phyloP scores from a whole-genome alignment of 2,329 filamentous ascomycete genomes.

The Fusarium xyrophilum region DNA sequence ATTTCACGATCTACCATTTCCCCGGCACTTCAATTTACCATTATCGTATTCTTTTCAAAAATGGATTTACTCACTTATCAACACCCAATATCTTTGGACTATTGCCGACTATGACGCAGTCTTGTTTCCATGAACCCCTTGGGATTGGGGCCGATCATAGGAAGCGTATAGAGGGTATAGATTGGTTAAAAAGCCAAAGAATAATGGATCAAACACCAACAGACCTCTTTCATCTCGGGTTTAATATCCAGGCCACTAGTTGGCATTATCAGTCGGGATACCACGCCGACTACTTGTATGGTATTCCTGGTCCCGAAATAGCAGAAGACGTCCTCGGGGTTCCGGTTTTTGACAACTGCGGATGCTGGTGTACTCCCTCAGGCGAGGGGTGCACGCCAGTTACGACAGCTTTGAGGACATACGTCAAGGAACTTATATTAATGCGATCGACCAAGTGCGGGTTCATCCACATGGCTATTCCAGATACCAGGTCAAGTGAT shows the following conservation, averaged over 20 bases:
- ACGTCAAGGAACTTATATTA: accelerated
- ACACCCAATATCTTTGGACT: accelerated
- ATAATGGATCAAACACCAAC: neutral
- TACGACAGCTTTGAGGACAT: neutral
- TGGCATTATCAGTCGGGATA: too few relatives aligned
- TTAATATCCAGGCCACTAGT: accelerated
- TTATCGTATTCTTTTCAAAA: neutral
- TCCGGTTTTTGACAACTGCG: accelerated
- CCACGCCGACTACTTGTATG: too few relatives aligned
- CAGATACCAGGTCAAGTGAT: accelerated
- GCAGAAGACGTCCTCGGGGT: accelerated
- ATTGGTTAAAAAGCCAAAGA: accelerated
- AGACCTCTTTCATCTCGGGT: neutral
- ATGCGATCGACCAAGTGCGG: too few relatives aligned
- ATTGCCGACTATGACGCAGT: accelerated
- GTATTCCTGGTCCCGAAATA: too few relatives aligned
- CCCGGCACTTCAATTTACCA: accelerated
- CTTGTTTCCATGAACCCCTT: accelerated
- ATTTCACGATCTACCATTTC: neutral
- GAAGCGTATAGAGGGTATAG: accelerated
- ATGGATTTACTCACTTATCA: accelerated
- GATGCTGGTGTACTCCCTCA: neutral
- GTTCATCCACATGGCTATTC: accelerated
- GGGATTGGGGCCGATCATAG: neutral
- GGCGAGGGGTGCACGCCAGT: accelerated